These are phyloP conservation scores for Bigelowiella natans DNA, from an alignment of 78 protist species.

Conservation along the genomic window DNA sequence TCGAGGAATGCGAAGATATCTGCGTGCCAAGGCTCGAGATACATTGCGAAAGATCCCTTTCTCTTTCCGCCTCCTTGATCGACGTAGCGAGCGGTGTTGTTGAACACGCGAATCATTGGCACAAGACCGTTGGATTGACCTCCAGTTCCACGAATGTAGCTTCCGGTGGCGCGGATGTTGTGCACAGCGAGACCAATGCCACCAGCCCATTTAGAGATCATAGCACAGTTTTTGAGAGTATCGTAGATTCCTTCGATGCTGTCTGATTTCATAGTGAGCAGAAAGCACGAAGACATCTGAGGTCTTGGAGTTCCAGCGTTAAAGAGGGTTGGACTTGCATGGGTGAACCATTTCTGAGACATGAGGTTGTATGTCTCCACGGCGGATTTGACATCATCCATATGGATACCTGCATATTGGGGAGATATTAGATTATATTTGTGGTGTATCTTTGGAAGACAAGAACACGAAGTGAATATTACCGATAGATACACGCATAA, in stretches of 20 bases:
- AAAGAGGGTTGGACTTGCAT: conserved; percentile 10
- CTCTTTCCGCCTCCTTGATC: conserved; percentile 86
- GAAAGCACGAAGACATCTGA: conserved; percentile 91
- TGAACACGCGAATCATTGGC: conserved; percentile 95
- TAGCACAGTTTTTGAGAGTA: conserved; percentile 64
- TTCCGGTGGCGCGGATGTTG: conserved; percentile 71
- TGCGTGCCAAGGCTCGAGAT: conserved; percentile 98
- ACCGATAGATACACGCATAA: conserved; percentile 94
- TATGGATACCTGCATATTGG: no score
- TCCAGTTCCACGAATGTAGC: conserved; percentile 29
- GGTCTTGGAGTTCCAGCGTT: conserved; percentile 78
- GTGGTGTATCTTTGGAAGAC: no score
- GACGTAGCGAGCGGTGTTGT: conserved; percentile 89
- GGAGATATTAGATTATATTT: no score
- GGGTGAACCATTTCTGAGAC: conserved; percentile 31
- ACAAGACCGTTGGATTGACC: conserved; percentile 72
- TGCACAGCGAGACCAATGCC: conserved; percentile 87
- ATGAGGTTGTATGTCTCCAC: conserved; percentile 76
- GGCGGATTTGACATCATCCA: conserved; percentile 52
- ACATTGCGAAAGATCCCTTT: conserved; percentile 93
- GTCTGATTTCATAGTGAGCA: conserved; percentile 64
- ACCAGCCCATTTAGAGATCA: conserved; percentile 49
- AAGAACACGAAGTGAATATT: no score
- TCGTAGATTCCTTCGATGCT: conserved; percentile 79
- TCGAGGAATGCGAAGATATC: conserved; percentile 76